These are phyloP conservation scores for Linderniella brevidens DNA, from an alignment of 257 asterid genomes.

Conservation along the genomic window DNA sequence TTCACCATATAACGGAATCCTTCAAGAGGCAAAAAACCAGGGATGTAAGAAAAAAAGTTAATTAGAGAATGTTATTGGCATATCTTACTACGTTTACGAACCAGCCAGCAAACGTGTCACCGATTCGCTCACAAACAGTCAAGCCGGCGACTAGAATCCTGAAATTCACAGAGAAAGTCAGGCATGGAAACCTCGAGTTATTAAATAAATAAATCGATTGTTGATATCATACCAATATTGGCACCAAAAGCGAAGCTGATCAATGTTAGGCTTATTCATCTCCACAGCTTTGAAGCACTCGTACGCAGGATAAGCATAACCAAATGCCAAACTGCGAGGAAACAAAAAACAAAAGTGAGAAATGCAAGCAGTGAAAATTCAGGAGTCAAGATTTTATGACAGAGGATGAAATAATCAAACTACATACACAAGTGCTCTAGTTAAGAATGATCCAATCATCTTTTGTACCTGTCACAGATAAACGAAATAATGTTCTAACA, in stretches of 20 bases:
- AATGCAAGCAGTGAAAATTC: constrained; percentile 7
- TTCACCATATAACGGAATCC: constrained; percentile 96
- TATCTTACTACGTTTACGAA: constrained; percentile 11
- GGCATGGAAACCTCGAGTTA: constrained; percentile 6
- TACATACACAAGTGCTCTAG: constrained; percentile 83
- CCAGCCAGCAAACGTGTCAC: constrained; percentile 79
- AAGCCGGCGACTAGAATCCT: constrained; percentile 75
- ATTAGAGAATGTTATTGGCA: no score
- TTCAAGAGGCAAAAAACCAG: constrained; percentile 17
- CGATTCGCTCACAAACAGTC: constrained; percentile 75
- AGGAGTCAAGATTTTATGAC: constrained; percentile 2
- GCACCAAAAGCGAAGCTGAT: constrained; percentile 93
- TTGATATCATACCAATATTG: constrained; percentile 53
- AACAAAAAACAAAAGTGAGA: constrained; percentile 3
- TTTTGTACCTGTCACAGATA: constrained; percentile 39
- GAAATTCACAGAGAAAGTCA: constrained; percentile 14
- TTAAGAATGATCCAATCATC: constrained; percentile 83
- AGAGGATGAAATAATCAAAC: constrained; percentile 8
- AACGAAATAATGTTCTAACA: constrained; percentile 4
- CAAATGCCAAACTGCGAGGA: constrained; percentile 51
- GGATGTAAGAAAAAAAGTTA: not conserved
- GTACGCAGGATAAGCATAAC: constrained; percentile 87
- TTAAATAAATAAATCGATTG: constrained; percentile 5
- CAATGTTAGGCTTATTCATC: constrained; percentile 72
- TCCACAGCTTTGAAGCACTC: constrained; percentile 82